Conservation (phyloP, 225 moss, liverwort and hornwort genomes). For the Sphagnum contortum region DNA sequence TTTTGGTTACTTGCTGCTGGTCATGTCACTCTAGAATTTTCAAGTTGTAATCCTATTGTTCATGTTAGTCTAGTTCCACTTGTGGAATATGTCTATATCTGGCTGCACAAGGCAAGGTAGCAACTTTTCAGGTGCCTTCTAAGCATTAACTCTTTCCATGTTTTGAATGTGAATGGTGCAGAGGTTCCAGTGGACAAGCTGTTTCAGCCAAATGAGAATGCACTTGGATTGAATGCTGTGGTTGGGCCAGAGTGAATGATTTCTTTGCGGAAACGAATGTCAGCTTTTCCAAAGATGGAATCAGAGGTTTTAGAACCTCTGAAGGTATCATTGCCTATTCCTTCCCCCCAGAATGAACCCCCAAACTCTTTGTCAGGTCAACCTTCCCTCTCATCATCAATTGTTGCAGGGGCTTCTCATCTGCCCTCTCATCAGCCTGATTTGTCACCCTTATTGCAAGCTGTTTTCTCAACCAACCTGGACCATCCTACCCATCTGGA, state of each 20-base stretch:
- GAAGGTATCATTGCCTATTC: constrained; percentile 27
- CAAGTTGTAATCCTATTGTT: too few relatives aligned
- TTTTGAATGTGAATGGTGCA: neutral
- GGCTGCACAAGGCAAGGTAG: too few relatives aligned
- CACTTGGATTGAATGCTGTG: constrained; percentile 16
- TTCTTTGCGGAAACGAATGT: constrained; percentile 67
- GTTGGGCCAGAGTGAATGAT: constrained; percentile 45
- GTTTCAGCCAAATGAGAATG: constrained; percentile 31
- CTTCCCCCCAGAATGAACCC: constrained; percentile 32
- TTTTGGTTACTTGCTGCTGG: too few relatives aligned
- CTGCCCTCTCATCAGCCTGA: constrained; percentile 27
- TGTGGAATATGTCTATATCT: too few relatives aligned
- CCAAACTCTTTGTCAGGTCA: constrained; percentile 26
- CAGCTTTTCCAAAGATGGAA: constrained; percentile 78
- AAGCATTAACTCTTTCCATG: too few relatives aligned
- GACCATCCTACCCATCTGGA: constrained; percentile 32
- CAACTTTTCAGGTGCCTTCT: too few relatives aligned
- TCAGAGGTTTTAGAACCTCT: constrained; percentile 39
- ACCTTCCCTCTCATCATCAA: constrained; percentile 12
- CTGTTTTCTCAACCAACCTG: constrained; percentile 3
- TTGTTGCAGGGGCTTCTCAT: constrained; percentile 21
- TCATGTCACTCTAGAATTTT: too few relatives aligned
- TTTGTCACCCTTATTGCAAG: constrained; percentile 25
- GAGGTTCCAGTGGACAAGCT: constrained; percentile 39
- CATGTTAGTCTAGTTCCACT: too few relatives aligned